A percentile compares a stretch with the other conserved stretches of the same genome.
Evolutionary conservation across 2,329 filamentous ascomycete genomes (phyloP).

Genomic region (Apiospora marii): DNA sequence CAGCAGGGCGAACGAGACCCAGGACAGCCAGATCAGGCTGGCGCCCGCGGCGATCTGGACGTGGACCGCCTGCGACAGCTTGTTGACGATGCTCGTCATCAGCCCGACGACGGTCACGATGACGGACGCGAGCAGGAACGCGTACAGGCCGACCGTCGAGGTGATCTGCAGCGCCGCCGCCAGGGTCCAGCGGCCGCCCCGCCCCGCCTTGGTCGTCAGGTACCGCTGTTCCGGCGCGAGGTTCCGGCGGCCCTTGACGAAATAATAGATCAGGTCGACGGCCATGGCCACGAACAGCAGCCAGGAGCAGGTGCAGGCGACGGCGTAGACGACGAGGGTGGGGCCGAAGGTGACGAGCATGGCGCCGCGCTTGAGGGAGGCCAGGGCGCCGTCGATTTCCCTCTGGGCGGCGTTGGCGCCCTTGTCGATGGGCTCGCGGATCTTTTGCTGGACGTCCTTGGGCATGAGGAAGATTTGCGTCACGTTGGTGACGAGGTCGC

Average conservation of each 20-base stretch:
- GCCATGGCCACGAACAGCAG: background rate
- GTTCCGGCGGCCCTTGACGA: background rate
- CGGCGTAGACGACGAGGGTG: constrained; percentile 10
- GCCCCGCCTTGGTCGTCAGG: too few relatives aligned
- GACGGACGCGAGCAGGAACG: background rate
- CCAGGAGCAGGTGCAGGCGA: constrained; percentile 15
- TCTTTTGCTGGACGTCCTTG: constrained; percentile 23
- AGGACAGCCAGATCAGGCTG: background rate
- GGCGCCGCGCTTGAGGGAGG: background rate
- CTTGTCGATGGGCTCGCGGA: constrained; percentile 23
- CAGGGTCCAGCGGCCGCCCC: background rate
- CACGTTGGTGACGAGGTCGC: constrained; percentile 14
- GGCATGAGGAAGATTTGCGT: constrained; percentile 18
- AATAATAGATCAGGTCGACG: background rate
- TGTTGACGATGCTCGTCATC: background rate
- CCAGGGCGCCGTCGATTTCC: background rate
- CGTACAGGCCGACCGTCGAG: background rate
- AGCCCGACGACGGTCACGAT: background rate
- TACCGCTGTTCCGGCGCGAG: background rate
- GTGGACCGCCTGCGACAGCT: background rate
- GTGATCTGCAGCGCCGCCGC: background rate
- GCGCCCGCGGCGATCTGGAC: background rate
- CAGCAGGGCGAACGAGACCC: background rate
- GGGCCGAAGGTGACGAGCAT: constrained; percentile 22
- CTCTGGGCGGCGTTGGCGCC: constrained; percentile 14